phyloP scores from a whole-genome alignment of 2,329 filamentous ascomycete genomes.

The Chaetomium strumarium region DNA sequence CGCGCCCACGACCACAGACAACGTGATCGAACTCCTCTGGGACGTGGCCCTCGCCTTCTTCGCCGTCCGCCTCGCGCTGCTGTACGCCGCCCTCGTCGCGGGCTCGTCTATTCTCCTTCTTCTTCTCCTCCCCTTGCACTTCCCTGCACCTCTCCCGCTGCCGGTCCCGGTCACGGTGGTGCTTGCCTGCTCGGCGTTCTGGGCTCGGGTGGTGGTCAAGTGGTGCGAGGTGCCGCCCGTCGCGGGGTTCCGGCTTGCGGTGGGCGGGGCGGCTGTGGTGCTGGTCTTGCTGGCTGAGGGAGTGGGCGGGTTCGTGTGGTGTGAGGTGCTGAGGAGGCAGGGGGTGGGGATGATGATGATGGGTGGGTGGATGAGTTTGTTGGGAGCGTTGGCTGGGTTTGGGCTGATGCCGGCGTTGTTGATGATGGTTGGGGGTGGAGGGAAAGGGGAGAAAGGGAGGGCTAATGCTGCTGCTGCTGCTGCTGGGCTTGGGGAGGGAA shows the following conservation, averaged over 20 bases:
- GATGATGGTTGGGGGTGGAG: constrained; percentile 28
- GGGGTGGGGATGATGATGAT: constrained; percentile 9
- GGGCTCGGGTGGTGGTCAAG: constrained; percentile 24
- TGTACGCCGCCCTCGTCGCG: constrained; percentile 30
- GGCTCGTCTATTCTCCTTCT: constrained; percentile 19
- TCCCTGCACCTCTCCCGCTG: constrained; percentile 13
- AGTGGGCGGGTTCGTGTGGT: constrained; percentile 18
- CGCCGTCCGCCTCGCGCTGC: constrained; percentile 29
- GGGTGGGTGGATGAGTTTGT: constrained; percentile 1
- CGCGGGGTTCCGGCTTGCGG: constrained; percentile 27
- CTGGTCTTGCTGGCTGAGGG: constrained; percentile 24
- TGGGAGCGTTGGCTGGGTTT: constrained; percentile 13
- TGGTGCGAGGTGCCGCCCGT: constrained; percentile 28
- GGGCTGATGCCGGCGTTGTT: constrained; percentile 25
- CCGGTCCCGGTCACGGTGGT: constrained; percentile 11
- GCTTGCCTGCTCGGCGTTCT: constrained; percentile 21
- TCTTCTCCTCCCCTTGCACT: constrained; percentile 10
- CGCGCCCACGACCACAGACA: constrained; percentile 29
- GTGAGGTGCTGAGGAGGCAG: constrained; percentile 16
- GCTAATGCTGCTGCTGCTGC: no score
- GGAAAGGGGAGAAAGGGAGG: constrained; percentile 18
- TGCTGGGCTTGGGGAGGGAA: no score
- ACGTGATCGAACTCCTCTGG: constrained; percentile 35
- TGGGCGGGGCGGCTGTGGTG: constrained; percentile 25
- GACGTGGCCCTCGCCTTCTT: constrained; percentile 33